These are phyloP conservation scores for Salix caprea DNA, from an alignment of 345 rosid species.

Conservation along the genomic window DNA sequence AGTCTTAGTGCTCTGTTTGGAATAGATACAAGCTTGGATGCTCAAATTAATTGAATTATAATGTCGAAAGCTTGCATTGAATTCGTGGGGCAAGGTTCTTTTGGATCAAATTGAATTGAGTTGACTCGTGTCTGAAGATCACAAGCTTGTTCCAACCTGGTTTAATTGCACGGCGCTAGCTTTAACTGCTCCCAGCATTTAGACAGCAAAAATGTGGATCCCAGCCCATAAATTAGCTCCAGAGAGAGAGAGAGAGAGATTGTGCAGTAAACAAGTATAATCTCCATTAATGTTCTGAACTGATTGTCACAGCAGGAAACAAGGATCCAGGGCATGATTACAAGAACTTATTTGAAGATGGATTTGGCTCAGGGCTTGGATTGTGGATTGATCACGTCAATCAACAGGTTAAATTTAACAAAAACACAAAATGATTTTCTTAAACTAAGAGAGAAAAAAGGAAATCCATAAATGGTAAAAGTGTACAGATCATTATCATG, in stretches of 20 bases:
- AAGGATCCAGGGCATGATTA: too few relatives aligned
- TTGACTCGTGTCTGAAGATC: not conserved
- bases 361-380: too few relatives aligned
- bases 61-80: not conserved
- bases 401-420: not conserved
- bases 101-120: not conserved
- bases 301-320: too few relatives aligned
- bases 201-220: not conserved
- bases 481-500: constrained; percentile 10
- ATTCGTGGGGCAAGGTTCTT: not conserved
- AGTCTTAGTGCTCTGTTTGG: not conserved
- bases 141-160: constrained; percentile 9
- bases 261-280: too few relatives aligned
- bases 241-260: too few relatives aligned
- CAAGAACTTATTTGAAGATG: too few relatives aligned
- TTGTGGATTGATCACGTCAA: too few relatives aligned
- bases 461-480: constrained; percentile 3
- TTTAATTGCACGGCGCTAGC: constrained; percentile 1
- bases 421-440: not conserved
- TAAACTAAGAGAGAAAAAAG: not conserved
- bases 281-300: too few relatives aligned
- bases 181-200: not conserved
- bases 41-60: not conserved
- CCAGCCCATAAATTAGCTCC: not conserved
- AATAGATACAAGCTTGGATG: not conserved